Evolutionary conservation across 2,329 filamentous ascomycete species (phyloP), one percentile per base, ranked within the genome.

Genomic region (Sporothrix globosa): DNA sequence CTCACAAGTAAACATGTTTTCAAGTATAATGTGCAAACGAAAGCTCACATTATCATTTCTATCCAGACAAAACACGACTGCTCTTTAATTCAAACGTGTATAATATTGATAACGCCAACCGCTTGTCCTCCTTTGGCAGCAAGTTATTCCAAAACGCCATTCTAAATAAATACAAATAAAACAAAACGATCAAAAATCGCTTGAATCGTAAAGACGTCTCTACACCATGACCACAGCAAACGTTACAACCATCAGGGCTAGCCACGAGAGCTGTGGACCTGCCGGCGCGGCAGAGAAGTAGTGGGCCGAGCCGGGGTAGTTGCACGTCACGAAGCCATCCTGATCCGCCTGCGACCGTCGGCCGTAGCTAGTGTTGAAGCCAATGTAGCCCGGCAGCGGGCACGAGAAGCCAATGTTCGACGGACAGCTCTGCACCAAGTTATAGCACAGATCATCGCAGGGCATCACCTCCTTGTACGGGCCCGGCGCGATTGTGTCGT

Each of bases 391-490:
- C 1, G 80, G 79, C 24, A 76, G 72, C 1, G 96, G 95, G 80
- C 96, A 99, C 0, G 78, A 81, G 76, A 99, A 97, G 0, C 85
- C 83, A 75, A 99, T 82, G 0, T 84, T 80, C 0, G 93, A 86
- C 0, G 96, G 95, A 80, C 96, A 99, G 77, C 87, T 92, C 80
- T 91, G 89, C 13, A 97, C 92, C 1, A 99, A 84, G 69, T 90
- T 88, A 78, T 93, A 96, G 81, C 96, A 99, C 67, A 97, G 81
- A 74, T 97, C 91, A 72, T 92, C 87, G 76, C 95, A 98, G 0
- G 96, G 96, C 10, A 97, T 82, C 24, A 98, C 83, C 81, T 99
- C 96, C 77, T 94, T 96, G 81, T 99, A 98, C 0, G 96, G 96
- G 0, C 96, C 96, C 0, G 96, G 94, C 73, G 85, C 80, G 71